Percentiles rank a stretch among this genome's conserved stretches.
Conservation (phyloP, 2,329 filamentous ascomycete genomes). For the Aspergillus awamori region DNA sequence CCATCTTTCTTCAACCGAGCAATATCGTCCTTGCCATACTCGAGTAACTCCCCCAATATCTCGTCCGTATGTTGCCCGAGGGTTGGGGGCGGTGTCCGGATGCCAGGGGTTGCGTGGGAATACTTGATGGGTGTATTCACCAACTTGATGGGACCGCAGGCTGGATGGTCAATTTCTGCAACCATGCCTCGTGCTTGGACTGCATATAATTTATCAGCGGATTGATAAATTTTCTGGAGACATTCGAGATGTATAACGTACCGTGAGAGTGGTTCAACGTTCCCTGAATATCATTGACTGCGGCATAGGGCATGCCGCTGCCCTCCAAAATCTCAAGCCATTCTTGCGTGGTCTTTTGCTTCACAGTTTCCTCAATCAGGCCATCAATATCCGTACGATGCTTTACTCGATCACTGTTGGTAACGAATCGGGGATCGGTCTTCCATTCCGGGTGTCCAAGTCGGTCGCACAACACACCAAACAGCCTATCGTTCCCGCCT, state of each 20-base stretch:
- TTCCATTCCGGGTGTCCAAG: slow-evolving; percentile 63
- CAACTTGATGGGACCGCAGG: slow-evolving; percentile 83
- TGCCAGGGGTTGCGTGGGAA: slow-evolving; percentile 75
- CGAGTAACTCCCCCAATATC: slow-evolving; percentile 67
- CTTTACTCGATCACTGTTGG: slow-evolving; percentile 61
- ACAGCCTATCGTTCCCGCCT: slow-evolving; percentile 66
- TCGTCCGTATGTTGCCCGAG: slow-evolving; percentile 87
- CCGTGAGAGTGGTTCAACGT: slow-evolving; percentile 86
- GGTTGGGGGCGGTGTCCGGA: slow-evolving; percentile 78
- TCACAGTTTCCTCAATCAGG: slow-evolving; percentile 75
- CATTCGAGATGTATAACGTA: slow-evolving; percentile 37
- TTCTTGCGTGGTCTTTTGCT: slow-evolving; percentile 77
- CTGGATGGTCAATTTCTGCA: slow-evolving; percentile 77
- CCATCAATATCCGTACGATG: slow-evolving; percentile 77
- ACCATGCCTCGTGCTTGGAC: slow-evolving; percentile 83
- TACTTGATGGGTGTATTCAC: slow-evolving; percentile 96
- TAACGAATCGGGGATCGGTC: slow-evolving; percentile 58
- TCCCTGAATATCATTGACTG: slow-evolving; percentile 87
- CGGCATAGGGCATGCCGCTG: slow-evolving; percentile 91
- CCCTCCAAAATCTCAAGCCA: slow-evolving; percentile 88
- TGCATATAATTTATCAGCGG: slow-evolving; percentile 31
- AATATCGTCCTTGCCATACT: slow-evolving; percentile 63
- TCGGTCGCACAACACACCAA: slow-evolving; percentile 61
- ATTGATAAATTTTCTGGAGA: neutral
- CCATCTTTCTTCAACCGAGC: slow-evolving; percentile 65